These are phyloP conservation scores for Polygonum maritimum DNA, from an alignment of 148 eudicot genomes.

Conservation along the genomic window DNA sequence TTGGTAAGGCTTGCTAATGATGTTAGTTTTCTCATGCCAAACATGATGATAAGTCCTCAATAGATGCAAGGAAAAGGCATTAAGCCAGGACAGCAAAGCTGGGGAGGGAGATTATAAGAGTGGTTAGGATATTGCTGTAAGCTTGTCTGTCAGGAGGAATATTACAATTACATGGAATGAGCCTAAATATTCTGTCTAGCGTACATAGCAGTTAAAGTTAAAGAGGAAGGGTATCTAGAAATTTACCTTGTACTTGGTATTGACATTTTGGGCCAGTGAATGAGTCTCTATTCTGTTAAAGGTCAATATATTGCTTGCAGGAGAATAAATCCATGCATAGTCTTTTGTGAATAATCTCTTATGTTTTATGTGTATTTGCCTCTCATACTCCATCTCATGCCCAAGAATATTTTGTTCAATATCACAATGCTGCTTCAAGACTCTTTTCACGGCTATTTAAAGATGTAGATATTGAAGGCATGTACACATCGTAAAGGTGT, in stretches of 20 bases:
- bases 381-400: too few species aligned
- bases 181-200: not conserved
- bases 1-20: not conserved
- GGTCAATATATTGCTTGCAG: not conserved
- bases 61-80: not conserved
- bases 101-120: not conserved
- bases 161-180: not conserved
- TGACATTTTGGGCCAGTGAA: not conserved
- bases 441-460: not conserved
- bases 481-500: not conserved
- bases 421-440: not conserved
- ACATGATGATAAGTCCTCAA: not conserved
- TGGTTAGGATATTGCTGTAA: not conserved
- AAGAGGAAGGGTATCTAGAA: not conserved
- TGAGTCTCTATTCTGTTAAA: not conserved
- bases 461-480: not conserved
- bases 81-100: not conserved
- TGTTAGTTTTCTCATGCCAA: not conserved
- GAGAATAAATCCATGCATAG: not conserved
- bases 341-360: too few species aligned
- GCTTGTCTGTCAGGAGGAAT: not conserved
- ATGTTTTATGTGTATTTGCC: too few species aligned
- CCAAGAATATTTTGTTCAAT: too few species aligned
- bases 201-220: not conserved
- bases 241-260: not conserved